Base-by-base conservation (phyloP, 2,329 filamentous ascomycete genomes). In the Teratosphaeria zuluensis region DNA sequence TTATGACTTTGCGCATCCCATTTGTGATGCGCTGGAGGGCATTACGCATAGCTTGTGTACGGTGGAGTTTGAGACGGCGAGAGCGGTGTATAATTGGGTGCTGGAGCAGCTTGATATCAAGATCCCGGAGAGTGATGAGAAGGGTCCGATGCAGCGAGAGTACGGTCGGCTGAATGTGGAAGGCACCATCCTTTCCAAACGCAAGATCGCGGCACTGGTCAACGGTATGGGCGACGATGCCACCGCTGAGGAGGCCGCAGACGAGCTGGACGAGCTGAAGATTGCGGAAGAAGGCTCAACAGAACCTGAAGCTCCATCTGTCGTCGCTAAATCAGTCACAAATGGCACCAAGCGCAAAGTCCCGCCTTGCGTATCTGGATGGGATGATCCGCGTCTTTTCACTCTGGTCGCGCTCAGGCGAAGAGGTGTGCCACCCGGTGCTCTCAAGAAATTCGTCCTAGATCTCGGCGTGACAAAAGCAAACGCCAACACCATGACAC, bases 31-130 rank as follows among this genome's bases (percentile, higher is more conserved):
- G 65, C 90, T 96, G 64, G 94, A 99, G 74, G 83, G 83, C 19
- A 95, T 97, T 68, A 92, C 92, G 0, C 92, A 96, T 77, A 92
- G 88, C 14, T 79, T 97, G 21, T 97, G 92, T 72, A 97, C 94
- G 0, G 92, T 89, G 1, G 94, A 97, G 72, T 96, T 97, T 68
- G 85, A 92, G 64, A 84, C 89, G 56, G 88, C 89, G 21, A 80
- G 92, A 60, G 86, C 89, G 53, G 94, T 89, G 46, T 99, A 97
- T 70, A 92, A 97, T 70, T 97, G 85, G 85, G 78, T 97, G 35
- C 89, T 94, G 73, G 85, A 90, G 73, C 82, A 84, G 11, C 80
- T 95, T 14, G 89, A 85, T 38, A 85, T 95, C 58, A 95, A 95
- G 74, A 83, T 90, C 68, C 91, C 74, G 11, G 74, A 72, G 32